Percentiles rank a stretch among this genome's conserved stretches.
phyloP scores from a whole-genome alignment of 2,329 filamentous ascomycete species.

The Colletotrichum caudatum region DNA sequence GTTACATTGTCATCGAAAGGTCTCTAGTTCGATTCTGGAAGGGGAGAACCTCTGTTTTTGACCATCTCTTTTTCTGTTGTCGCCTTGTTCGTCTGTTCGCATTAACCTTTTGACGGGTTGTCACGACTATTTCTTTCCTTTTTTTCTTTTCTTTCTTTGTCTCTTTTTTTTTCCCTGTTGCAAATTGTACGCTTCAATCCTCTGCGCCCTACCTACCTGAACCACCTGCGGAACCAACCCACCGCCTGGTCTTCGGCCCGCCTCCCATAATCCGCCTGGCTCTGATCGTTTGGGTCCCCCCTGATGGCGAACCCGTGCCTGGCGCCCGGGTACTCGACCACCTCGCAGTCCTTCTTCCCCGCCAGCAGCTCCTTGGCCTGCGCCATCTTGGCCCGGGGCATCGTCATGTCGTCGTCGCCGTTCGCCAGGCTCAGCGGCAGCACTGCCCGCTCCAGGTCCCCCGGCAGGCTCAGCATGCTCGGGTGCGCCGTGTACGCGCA shows the following conservation, averaged over 20 bases:
- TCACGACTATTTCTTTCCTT: background rate
- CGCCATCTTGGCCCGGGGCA: slow-evolving; percentile 51
- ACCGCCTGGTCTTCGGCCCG: slow-evolving; percentile 48
- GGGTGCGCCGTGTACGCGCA: slow-evolving; percentile 67
- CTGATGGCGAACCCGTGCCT: slow-evolving; percentile 49
- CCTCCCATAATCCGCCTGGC: slow-evolving; percentile 45
- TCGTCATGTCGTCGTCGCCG: slow-evolving; percentile 58
- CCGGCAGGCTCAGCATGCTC: slow-evolving; percentile 59
- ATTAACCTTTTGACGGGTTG: background rate
- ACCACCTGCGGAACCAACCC: slow-evolving; percentile 47
- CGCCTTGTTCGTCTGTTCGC: too few species aligned
- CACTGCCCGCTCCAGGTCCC: slow-evolving; percentile 59
- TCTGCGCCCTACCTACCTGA: slow-evolving; percentile 23
- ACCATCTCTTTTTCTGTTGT: too few species aligned
- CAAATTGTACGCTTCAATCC: background rate
- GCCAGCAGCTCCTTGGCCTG: slow-evolving; percentile 52
- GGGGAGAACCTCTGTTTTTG: slow-evolving; percentile 19
- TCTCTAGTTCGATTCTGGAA: slow-evolving; percentile 40
- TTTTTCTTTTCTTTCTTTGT: background rate
- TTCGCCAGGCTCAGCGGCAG: slow-evolving; percentile 61
- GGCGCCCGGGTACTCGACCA: slow-evolving; percentile 48
- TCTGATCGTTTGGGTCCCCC: slow-evolving; percentile 44
- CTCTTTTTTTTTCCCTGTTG: background rate
- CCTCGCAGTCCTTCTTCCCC: slow-evolving; percentile 47
- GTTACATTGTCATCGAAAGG: slow-evolving; percentile 35